phyloP scores from a whole-genome alignment of 2,329 filamentous ascomycete genomes.

The Metarhizium album region DNA sequence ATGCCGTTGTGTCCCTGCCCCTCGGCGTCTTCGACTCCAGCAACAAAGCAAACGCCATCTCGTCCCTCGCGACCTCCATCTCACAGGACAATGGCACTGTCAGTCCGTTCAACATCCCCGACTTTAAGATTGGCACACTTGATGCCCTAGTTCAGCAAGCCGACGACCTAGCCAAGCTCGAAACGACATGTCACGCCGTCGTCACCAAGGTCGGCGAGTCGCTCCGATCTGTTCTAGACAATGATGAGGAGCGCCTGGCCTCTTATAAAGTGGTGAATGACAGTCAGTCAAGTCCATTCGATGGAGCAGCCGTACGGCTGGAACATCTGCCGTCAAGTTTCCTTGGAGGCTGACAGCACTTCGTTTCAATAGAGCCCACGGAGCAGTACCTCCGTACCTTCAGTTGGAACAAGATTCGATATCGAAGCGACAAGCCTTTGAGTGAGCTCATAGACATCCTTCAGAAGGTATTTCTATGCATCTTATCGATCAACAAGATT shows the following conservation, averaged over 20 bases:
- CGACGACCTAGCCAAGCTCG: constrained; percentile 86
- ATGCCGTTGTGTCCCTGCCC: constrained; percentile 83
- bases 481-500: not conserved
- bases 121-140: constrained; percentile 95
- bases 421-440: constrained; percentile 83
- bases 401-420: constrained; percentile 96
- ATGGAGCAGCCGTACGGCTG: not conserved
- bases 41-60: constrained; percentile 71
- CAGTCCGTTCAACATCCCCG: constrained; percentile 69
- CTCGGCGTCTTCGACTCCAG: constrained; percentile 74
- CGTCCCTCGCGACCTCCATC: constrained; percentile 62
- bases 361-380: constrained; percentile 61
- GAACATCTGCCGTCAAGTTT: constrained; percentile 1
- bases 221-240: constrained; percentile 70
- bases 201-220: constrained; percentile 85
- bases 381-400: constrained; percentile 86
- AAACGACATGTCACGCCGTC: constrained; percentile 65
- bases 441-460: constrained; percentile 77
- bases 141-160: constrained; percentile 94
- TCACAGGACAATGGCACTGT: constrained; percentile 65
- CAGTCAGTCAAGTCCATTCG: constrained; percentile 44
- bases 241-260: constrained; percentile 69
- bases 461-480: constrained; percentile 55
- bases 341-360: not conserved
- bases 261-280: constrained; percentile 92